Evolutionary conservation across 169 alveolate species (phyloP).

Genomic region (Cardiosporidium cionae): DNA sequence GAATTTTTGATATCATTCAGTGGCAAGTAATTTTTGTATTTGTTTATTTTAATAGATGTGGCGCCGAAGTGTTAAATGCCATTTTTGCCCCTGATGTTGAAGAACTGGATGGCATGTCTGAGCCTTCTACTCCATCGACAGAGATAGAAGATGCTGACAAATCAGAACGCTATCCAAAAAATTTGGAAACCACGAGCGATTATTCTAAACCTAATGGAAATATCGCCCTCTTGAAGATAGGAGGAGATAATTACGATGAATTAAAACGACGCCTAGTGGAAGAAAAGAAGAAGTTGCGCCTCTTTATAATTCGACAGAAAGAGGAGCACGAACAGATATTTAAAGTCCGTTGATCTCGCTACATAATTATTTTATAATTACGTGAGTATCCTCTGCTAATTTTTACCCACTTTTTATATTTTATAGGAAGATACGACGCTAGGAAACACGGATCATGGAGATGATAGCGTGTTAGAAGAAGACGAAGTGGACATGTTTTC

Average conservation of each 20-base stretch:
- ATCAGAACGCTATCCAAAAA: background rate
- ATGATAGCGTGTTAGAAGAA: constrained; percentile 10
- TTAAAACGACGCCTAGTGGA: constrained; percentile 22
- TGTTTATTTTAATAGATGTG: too few species aligned
- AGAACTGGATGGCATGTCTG: background rate
- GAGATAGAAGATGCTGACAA: background rate
- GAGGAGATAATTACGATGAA: constrained; percentile 2
- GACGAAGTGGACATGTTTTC: constrained; percentile 28
- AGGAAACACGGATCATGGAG: constrained; percentile 6
- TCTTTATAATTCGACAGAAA: constrained; percentile 23
- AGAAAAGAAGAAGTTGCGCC: constrained; percentile 34
- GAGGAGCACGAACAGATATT: constrained; percentile 17
- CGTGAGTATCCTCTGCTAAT: background rate
- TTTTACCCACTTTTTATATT: background rate
- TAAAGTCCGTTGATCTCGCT: background rate
- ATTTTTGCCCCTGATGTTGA: constrained; percentile 3
- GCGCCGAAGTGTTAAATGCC: background rate
- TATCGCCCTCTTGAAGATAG: background rate
- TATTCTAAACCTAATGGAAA: background rate
- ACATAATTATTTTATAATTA: background rate
- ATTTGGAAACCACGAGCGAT: background rate
- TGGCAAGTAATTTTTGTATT: too few species aligned
- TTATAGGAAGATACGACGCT: background rate
- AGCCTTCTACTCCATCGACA: background rate
- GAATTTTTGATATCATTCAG: too few species aligned